A percentile compares a stretch with the other conserved stretches of the same genome.
Conservation (phyloP, 2,329 filamentous ascomycete genomes). For the Pestalotiopsis sp. region DNA sequence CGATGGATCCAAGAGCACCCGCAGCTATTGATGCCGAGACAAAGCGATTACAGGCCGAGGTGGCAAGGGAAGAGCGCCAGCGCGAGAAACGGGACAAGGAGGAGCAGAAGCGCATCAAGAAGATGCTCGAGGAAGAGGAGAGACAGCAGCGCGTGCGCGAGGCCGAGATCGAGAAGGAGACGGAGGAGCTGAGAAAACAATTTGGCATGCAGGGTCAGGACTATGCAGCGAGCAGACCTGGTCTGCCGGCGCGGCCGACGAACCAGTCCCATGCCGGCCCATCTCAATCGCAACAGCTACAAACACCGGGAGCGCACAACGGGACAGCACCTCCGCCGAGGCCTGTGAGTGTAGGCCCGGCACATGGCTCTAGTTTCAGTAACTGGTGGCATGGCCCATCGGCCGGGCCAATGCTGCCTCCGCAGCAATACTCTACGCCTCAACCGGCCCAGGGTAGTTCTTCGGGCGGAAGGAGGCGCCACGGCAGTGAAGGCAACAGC, state of each 20-base stretch:
- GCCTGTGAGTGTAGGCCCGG: conserved; percentile 52
- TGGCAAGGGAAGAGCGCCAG: conserved; percentile 57
- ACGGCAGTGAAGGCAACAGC: conserved; percentile 37
- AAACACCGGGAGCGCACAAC: conserved; percentile 23
- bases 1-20: conserved; percentile 33
- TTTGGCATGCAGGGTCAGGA: conserved; percentile 64
- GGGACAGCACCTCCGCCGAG: conserved; percentile 37
- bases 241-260: conserved; percentile 34
- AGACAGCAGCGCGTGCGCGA: conserved; percentile 59
- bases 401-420: conserved; percentile 17
- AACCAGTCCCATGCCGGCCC: conserved; percentile 18
- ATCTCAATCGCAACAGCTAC: conserved; percentile 27
- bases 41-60: conserved; percentile 64
- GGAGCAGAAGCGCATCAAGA: conserved; percentile 61
- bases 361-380: conserved; percentile 24
- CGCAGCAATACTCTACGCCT: conserved; percentile 30
- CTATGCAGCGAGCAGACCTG: conserved; percentile 28
- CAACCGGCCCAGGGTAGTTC: conserved; percentile 47
- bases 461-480: conserved; percentile 31
- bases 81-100: conserved; percentile 57
- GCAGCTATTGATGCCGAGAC: conserved; percentile 74
- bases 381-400: conserved; percentile 33
- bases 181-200: conserved; percentile 72
- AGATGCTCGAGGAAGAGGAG: conserved; percentile 69
- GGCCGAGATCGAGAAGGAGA: conserved; percentile 74